Percentiles rank a stretch among this genome's conserved stretches.
Conservation (phyloP, 768 basidiomycete genomes). For the Tylopilus sp. region DNA sequence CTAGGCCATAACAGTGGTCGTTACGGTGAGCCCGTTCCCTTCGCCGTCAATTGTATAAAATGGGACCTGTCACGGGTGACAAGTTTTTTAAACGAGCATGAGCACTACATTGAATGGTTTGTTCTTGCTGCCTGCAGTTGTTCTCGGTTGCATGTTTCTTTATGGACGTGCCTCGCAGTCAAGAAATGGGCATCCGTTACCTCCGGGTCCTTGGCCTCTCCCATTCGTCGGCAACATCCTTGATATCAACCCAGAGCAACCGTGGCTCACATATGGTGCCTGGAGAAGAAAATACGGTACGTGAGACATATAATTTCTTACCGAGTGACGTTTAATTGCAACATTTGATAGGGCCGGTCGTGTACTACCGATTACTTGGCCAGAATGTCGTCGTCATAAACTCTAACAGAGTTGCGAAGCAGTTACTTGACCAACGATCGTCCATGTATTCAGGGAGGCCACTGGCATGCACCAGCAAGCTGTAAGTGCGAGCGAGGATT, state of each 20-base stretch:
- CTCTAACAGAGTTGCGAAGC: conserved; percentile 22
- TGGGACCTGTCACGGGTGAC: background rate
- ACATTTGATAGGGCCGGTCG: conserved; percentile 22
- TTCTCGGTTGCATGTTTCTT: conserved; percentile 12
- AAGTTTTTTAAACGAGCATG: conserved; percentile 15
- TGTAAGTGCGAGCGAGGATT: conserved; percentile 11
- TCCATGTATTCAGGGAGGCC: conserved; percentile 29
- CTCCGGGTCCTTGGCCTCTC: conserved; percentile 23
- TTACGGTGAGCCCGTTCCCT: conserved; percentile 3
- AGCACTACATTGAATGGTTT: background rate
- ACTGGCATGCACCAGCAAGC: conserved; percentile 16
- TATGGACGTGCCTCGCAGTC: conserved; percentile 6
- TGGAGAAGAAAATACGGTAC: conserved; percentile 30
- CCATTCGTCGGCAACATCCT: conserved; percentile 25
- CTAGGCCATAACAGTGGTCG: conserved; percentile 12
- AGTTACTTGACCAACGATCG: conserved; percentile 30
- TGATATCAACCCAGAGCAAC: conserved; percentile 20
- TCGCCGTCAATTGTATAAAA: conserved; percentile 16
- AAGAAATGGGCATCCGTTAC: conserved; percentile 11
- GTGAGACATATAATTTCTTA: background rate
- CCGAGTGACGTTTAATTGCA: background rate
- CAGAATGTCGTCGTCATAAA: conserved; percentile 28
- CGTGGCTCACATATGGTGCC: conserved; percentile 27
- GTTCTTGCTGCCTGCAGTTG: conserved; percentile 6
- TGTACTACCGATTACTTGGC: conserved; percentile 26